Evolutionary conservation across 768 basidiomycete genomes (phyloP), one percentile per base, ranked within the genome.

Genomic region (Candolleomyces eurysporus): DNA sequence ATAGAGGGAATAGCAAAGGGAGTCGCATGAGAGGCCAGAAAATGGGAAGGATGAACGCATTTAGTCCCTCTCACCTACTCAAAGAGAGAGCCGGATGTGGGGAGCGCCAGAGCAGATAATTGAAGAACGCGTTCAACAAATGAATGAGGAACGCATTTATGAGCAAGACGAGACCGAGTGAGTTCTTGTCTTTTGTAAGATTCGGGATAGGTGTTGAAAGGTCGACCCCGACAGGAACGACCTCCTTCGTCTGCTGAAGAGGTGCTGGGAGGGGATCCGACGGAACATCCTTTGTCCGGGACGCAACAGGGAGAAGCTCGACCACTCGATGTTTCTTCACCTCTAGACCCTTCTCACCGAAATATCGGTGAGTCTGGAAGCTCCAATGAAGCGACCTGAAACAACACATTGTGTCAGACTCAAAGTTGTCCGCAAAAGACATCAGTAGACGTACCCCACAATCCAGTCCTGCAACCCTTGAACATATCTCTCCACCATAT

Each of bases 381-480:
- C 86, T 87, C 90, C 90, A 91, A 62, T 88, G 83, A 43, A 90
- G 71, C 42, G 83, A 82, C 4, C 82, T 83, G 61, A 21, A 36
- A 9, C 26, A 52, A 32, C 21, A 16, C 10, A 36, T 16, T 26
- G 39, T 16, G 8, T 36, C 36, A 19, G 57, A 22, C 17, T 53
- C 21, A 46, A 46, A 51, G 19, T 43, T 30, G 26, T 8, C 10
- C 40, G 31, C 14, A 2, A 21, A 56, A 62, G 59, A 17, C n/a
- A 32, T 48, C 48, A 39, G 26, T 21, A 30, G 59, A 64, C 76
- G 43, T 71, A 85, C 75, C 87, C 90, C 36, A 88, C 82, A 63
- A 89, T 87, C 89, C 88, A 89, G 62, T 86, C 80, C 64, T 84
- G 83, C 36, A 91, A 71, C n/a, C 88, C 87, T 46, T 79, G 72